phyloP scores from a whole-genome alignment of 371 early-diverging fungal genomes.

The Apophysomyces variabilis region DNA sequence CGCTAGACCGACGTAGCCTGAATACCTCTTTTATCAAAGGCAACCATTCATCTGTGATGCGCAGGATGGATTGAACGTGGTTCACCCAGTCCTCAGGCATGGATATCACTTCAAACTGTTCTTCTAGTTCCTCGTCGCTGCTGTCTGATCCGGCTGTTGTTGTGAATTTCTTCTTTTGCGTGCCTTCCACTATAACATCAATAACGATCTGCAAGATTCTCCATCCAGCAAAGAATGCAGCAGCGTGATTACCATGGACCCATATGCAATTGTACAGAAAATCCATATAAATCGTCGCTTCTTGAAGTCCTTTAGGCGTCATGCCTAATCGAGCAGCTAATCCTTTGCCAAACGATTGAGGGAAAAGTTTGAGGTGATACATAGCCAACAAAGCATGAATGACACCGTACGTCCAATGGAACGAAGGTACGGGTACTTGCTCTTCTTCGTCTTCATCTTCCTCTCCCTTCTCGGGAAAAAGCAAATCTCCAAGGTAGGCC shows the following conservation, averaged over 20 bases:
- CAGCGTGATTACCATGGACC: conserved; percentile 38
- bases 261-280: conserved; percentile 25
- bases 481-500: conserved; percentile 36
- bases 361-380: conserved; percentile 47
- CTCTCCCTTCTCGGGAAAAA: conserved; percentile 27
- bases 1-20: conserved; percentile 22
- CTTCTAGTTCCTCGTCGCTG: not conserved
- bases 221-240: conserved; percentile 55
- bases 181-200: conserved; percentile 31
- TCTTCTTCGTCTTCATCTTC: not conserved
- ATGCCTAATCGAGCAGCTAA: conserved; percentile 43
- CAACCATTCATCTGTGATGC: conserved; percentile 34
- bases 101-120: conserved; percentile 22
- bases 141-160: not conserved
- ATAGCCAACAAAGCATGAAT: conserved; percentile 40
- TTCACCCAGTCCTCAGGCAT: conserved; percentile 34
- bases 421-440: conserved; percentile 24
- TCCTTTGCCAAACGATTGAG: conserved; percentile 46
- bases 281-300: conserved; percentile 38
- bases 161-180: conserved; percentile 17
- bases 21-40: conserved; percentile 36
- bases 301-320: conserved; percentile 37
- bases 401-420: conserved; percentile 47
- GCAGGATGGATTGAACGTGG: conserved; percentile 23
- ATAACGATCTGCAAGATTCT: conserved; percentile 32